These are phyloP conservation scores for Penicillium parvum DNA, from an alignment of 495 filamentous ascomycete species.

Conservation along the genomic window DNA sequence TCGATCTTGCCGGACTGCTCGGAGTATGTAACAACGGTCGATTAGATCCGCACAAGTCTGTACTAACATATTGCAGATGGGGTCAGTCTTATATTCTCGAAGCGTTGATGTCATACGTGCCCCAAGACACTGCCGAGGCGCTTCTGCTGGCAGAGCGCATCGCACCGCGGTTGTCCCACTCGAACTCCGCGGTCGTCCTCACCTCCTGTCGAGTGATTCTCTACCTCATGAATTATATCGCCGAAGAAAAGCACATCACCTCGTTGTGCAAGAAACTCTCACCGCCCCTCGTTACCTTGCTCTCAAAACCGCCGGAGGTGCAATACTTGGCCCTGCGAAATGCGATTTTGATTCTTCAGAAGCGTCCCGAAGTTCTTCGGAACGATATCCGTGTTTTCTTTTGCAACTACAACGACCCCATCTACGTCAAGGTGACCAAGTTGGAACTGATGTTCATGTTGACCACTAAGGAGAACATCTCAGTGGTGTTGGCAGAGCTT, in stretches of 20 bases:
- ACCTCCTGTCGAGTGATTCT: conserved; percentile 94
- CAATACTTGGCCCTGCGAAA: conserved; percentile 96
- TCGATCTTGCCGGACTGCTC: conserved; percentile 96
- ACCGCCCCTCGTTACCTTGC: conserved; percentile 87
- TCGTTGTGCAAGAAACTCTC: conserved; percentile 89
- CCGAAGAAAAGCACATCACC: conserved; percentile 85
- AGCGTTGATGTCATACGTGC: conserved; percentile 96
- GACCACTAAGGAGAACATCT: conserved; percentile 92
- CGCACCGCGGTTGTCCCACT: conserved; percentile 87
- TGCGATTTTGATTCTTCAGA: conserved; percentile 88
- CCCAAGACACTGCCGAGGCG: conserved; percentile 84
- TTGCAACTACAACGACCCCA: conserved; percentile 99
- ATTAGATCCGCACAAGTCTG: neutral
- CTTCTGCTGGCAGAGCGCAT: conserved; percentile 89
- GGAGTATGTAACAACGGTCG: conserved; percentile 58
- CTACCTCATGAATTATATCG: conserved; percentile 98
- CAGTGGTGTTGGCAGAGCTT: conserved; percentile 89
- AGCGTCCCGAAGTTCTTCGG: conserved; percentile 86
- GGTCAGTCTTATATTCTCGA: conserved; percentile 98
- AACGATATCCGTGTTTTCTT: conserved; percentile 99
- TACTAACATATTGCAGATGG: conserved; percentile 64
- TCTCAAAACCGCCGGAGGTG: conserved; percentile 95
- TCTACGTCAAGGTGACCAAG: conserved; percentile 99
- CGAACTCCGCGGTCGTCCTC: conserved; percentile 92
- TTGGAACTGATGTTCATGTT: conserved; percentile 99